Evolutionary conservation across 495 filamentous ascomycete genomes (phyloP), one percentile per base, ranked within the genome.

Genomic region (Penicillium antarcticum): DNA sequence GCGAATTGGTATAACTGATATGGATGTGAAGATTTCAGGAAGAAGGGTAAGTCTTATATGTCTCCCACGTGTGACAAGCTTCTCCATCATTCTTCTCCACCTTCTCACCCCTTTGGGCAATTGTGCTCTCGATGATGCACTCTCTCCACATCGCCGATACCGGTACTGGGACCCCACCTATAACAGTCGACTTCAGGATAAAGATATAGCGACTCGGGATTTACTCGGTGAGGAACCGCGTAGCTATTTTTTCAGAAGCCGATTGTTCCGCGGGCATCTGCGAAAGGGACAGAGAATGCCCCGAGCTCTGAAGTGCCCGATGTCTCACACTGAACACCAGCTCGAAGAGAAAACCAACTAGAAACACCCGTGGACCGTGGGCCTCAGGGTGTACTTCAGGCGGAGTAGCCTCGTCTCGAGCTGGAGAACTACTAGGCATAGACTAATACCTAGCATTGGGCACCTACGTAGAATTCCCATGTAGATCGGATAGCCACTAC

Each of bases 11-110:
- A 10, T 12, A 2, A 23, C 23, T 26, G 14, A 43, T 43, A 31
- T 12, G 40, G 26, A n/a, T n/a, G n/a, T n/a, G n/a, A n/a, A 12
- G 13, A n/a, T 19, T 33, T 33, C 29, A 23, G 21, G 21, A 23
- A 10, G 6, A 29, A n/a, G 11, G 36, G 37, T 42, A 49, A 23
- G 29, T 19, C 6, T n/a, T 26, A 29, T 12, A 14, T 43, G 13
- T 19, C n/a, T n/a, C n/a, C 19, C 29, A 50, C 19, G 17, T 43
- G 48, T 42, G 26, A 42, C 26, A 35, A 43, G 40, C 48, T 36
- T 51, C 44, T 48, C 32, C 39, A 18, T 54, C 21, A n/a, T 29
- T 29, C 26, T 34, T 34, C 42, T 36, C 46, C 40, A 38, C 40
- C n/a, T 7, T 0, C 23, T 18, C 32, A 13, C 18, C n/a, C n/a